Evolutionary conservation across 331 rosid species (phyloP).

Genomic region (Stylosanthes scabra): DNA sequence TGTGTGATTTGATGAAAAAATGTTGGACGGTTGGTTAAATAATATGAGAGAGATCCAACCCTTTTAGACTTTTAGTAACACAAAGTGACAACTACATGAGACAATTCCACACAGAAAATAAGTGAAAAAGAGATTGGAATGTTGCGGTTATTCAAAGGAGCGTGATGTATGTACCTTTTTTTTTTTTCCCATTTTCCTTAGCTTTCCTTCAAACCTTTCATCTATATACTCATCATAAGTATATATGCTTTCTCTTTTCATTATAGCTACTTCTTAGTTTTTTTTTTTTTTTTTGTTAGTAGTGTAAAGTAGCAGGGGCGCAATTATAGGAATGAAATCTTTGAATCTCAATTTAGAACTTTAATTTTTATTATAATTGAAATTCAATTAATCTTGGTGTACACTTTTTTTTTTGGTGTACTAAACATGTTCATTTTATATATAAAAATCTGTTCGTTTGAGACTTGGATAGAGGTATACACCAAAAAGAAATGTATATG

Average conservation of each 20-base stretch:
- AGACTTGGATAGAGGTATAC: too few species aligned
- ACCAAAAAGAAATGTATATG: too few species aligned
- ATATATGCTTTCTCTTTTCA: background rate
- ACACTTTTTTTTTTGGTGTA: too few species aligned
- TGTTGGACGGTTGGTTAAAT: conserved; percentile 2
- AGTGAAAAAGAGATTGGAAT: background rate
- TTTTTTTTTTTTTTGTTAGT: background rate
- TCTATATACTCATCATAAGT: background rate
- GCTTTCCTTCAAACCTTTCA: background rate
- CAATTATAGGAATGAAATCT: background rate
- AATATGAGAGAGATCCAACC: background rate
- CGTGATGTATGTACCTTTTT: background rate
- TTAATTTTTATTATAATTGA: too few species aligned
- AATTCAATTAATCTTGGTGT: too few species aligned
- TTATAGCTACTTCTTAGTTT: background rate
- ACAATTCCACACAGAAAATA: background rate
- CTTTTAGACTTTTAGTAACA: conserved; percentile 7
- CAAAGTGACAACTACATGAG: background rate
- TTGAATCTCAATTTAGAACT: background rate
- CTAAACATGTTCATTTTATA: too few species aligned
- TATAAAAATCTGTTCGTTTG: too few species aligned
- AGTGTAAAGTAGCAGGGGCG: too few species aligned
- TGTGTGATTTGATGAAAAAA: conserved; percentile 3
- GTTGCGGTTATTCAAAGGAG: conserved; percentile 3
- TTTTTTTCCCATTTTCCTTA: background rate